A percentile compares a stretch with the other conserved stretches of the same genome.
Conservation (phyloP, 2,329 filamentous ascomycete genomes). For the Trichoderma semiorbis region DNA sequence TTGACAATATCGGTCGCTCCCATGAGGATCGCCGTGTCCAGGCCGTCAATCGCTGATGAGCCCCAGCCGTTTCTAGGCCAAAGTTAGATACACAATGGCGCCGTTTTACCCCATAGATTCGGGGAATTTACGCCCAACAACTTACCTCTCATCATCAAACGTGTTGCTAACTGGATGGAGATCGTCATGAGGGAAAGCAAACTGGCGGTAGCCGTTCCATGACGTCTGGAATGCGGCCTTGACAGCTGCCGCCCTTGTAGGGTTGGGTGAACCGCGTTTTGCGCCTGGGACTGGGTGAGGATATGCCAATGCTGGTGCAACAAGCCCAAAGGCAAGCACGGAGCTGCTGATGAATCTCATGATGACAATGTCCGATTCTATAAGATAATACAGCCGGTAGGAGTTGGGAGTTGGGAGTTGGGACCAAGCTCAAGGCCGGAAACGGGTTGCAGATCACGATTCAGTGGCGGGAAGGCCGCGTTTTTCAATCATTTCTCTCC, state of each 20-base stretch:
- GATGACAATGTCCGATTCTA: neutral
- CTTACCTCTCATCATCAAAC: slow-evolving; percentile 66
- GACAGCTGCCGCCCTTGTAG: slow-evolving; percentile 55
- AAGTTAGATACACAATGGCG: neutral
- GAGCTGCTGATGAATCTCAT: slow-evolving; percentile 7
- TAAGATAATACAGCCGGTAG: neutral
- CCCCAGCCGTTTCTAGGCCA: slow-evolving; percentile 75
- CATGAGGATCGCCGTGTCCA: slow-evolving; percentile 79
- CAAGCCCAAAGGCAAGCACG: slow-evolving; percentile 12
- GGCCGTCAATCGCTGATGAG: slow-evolving; percentile 74
- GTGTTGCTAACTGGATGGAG: slow-evolving; percentile 64
- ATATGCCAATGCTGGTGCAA: slow-evolving; percentile 5
- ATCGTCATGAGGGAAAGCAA: slow-evolving; percentile 76
- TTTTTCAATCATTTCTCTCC: slow-evolving; percentile 14
- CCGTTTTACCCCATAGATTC: neutral
- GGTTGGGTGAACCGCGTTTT: slow-evolving; percentile 12
- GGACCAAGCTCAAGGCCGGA: neutral
- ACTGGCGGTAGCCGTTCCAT: slow-evolving; percentile 69
- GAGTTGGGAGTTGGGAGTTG: neutral
- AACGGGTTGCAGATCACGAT: neutral
- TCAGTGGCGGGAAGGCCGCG: neutral
- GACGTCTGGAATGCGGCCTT: slow-evolving; percentile 66
- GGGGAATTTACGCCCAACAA: neutral
- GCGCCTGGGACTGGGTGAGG: neutral
- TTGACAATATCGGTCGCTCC: slow-evolving; percentile 62